Percentiles rank a stretch among this genome's conserved stretches.
These are phyloP conservation scores for Deinandra increscens DNA, from an alignment of 129 eudicot species.

Conservation along the genomic window DNA sequence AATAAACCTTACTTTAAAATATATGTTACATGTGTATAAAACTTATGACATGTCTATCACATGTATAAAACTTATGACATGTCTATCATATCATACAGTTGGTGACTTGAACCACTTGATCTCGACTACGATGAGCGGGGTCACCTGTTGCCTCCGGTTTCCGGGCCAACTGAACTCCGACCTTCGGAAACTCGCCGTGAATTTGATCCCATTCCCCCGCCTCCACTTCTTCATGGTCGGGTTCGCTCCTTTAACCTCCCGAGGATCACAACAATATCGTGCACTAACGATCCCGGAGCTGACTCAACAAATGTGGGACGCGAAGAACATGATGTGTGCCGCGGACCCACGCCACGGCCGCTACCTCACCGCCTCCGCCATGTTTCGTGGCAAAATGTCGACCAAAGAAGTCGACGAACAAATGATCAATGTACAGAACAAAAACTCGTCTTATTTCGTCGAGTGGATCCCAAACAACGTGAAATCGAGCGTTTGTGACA, in stretches of 20 bases:
- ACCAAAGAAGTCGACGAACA: slow-evolving; percentile 69
- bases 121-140: slow-evolving; percentile 78
- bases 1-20: background rate
- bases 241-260: slow-evolving; percentile 68
- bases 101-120: slow-evolving; percentile 85
- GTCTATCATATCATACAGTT: slow-evolving; percentile 42
- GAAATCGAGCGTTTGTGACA: slow-evolving; percentile 69
- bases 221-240: slow-evolving; percentile 88
- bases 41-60: background rate
- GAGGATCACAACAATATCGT: slow-evolving; percentile 63
- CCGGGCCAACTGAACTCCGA: slow-evolving; percentile 86
- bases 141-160: slow-evolving; percentile 79
- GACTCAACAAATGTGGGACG: slow-evolving; percentile 77
- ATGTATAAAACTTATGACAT: background rate
- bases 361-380: slow-evolving; percentile 70
- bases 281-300: slow-evolving; percentile 68
- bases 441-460: slow-evolving; percentile 68
- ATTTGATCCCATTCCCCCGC: slow-evolving; percentile 81
- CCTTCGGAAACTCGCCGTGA: slow-evolving; percentile 80
- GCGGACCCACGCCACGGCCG: slow-evolving; percentile 76
- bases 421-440: slow-evolving; percentile 71
- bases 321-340: slow-evolving; percentile 77
- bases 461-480: slow-evolving; percentile 82
- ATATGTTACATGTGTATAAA: background rate
- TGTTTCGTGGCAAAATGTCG: slow-evolving; percentile 73